Base-by-base conservation (phyloP, 345 rosid genomes). In the Arabis hirsuta region DNA sequence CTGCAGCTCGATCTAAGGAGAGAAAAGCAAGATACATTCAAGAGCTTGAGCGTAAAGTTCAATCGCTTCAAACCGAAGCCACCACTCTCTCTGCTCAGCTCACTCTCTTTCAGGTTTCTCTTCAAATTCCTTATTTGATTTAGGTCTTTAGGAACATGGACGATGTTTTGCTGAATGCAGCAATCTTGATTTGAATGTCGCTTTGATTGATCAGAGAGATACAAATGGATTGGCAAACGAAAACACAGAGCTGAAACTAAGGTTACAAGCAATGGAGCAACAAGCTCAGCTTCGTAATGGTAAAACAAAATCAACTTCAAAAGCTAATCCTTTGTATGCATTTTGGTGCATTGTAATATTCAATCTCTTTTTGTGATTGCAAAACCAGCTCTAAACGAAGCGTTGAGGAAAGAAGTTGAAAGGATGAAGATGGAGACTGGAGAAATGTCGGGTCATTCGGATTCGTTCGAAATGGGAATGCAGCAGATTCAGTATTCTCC, bases 1-100 rank as follows among this genome's bases (percentile, higher is more conserved):
- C 97, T 12, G 97, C 98, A 39, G 96, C 97, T 9, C 84, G 96
- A 32, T 90, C 97, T 20, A 93, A 90, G 63, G 97, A 93, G 79
- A 88, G 95, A 70, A 90, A 93, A 83, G 88, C 88, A 63, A 72
- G 91, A 3, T 93, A 90, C 63, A 90, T 90, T 44, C 77, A 81
- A 6, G 97, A 93, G 64, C 93, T 93, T 29, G 98, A 90, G 62
- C 80, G 91, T 66, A 90, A 87, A 79, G 89, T 90, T 54, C 97
- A 88, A 73, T 80, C 89, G 24, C 84, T 90, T 65, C 92, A 93
- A 84, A 86, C 92, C 6, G 90, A 86, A 80, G 94, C 94, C 0
- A 87, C 94, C 39, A 80, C 94, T 57, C 85, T 93, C 73, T 86
- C 92, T 80, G 96, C 96, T 67, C 98, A 93, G 63, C 86, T 90